Evolutionary conservation across 2,329 filamentous ascomycete species (phyloP).

Genomic region (Xylaria sp.): DNA sequence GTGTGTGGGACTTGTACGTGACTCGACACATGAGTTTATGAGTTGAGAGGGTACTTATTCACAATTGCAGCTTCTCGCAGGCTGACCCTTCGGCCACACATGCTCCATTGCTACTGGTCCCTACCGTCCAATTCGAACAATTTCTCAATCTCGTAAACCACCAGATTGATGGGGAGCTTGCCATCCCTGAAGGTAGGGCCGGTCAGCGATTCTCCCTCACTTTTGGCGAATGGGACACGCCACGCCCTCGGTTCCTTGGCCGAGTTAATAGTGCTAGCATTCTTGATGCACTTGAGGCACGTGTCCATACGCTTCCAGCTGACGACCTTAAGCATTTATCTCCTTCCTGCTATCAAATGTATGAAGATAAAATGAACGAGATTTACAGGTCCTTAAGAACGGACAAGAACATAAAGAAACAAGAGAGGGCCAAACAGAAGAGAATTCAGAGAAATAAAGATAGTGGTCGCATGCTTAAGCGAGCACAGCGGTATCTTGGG

Average conservation of each 20-base stretch:
- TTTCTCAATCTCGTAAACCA: constrained; percentile 74
- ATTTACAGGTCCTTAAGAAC: constrained; percentile 62
- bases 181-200: constrained; percentile 65
- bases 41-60: constrained; percentile 6
- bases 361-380: constrained; percentile 65
- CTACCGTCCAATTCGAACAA: constrained; percentile 70
- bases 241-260: constrained; percentile 75
- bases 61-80: constrained; percentile 29
- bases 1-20: constrained; percentile 78
- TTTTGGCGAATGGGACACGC: constrained; percentile 70
- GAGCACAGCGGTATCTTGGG: constrained; percentile 77
- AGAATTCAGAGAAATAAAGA: constrained; percentile 61
- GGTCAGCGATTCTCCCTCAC: constrained; percentile 67
- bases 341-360: constrained; percentile 57
- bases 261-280: constrained; percentile 59
- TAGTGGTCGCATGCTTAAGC: constrained; percentile 67
- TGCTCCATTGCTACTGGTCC: constrained; percentile 74
- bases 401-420: constrained; percentile 55
- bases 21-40: not conserved
- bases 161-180: constrained; percentile 63
- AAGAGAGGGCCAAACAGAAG: constrained; percentile 59
- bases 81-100: constrained; percentile 62
- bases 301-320: constrained; percentile 52
- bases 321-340: constrained; percentile 53
- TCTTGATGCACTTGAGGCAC: constrained; percentile 48